phyloP scores from a whole-genome alignment of 164 flowering plant genomes.

The Cinnamomum chago region DNA sequence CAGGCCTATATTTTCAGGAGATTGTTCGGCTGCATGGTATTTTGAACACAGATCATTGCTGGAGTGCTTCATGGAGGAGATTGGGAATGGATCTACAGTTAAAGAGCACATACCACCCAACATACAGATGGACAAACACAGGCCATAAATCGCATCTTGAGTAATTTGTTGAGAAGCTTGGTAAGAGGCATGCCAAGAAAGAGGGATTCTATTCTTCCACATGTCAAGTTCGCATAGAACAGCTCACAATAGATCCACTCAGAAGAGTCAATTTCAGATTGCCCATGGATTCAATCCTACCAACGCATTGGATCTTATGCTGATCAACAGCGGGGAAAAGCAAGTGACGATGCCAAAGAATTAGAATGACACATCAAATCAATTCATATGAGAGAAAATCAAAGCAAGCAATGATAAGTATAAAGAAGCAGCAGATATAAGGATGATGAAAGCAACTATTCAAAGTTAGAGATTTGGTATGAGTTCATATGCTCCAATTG shows the following conservation, averaged over 20 bases:
- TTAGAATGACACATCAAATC: neutral
- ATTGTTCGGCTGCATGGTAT: neutral
- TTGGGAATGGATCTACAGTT: neutral
- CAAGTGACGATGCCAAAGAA: neutral
- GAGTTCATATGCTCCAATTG: no score
- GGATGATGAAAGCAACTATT: neutral
- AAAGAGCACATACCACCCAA: neutral
- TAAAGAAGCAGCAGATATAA: neutral
- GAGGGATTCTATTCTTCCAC: neutral
- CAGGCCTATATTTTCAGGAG: neutral
- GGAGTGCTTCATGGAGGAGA: neutral
- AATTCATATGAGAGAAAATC: neutral
- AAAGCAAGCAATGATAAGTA: slow-evolving; percentile 1
- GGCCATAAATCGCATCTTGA: neutral
- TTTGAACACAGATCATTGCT: neutral
- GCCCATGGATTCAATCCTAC: neutral
- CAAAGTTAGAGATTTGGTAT: neutral
- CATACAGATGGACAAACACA: neutral
- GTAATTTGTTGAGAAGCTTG: neutral
- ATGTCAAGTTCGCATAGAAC: neutral
- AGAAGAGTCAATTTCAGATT: neutral
- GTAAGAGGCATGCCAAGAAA: neutral
- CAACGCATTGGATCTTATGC: neutral
- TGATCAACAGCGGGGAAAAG: neutral
- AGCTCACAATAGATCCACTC: neutral